phyloP scores from a whole-genome alignment of 2,329 filamentous ascomycete genomes.

The Trichoderma oligosporum region DNA sequence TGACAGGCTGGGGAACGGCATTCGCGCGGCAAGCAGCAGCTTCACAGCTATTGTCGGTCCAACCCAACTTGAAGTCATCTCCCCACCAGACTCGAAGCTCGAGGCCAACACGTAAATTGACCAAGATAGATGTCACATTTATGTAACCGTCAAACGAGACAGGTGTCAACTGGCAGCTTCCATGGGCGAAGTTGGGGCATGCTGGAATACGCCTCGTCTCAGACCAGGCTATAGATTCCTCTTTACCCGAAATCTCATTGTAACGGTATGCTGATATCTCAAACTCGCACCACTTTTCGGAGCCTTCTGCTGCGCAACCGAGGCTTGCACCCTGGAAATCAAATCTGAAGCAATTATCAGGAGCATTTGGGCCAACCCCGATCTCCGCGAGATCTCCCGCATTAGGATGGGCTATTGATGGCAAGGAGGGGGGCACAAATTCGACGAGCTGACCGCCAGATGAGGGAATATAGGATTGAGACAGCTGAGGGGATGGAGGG shows the following conservation, averaged over 20 bases:
- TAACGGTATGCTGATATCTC: conserved; percentile 41
- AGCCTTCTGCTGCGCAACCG: conserved; percentile 36
- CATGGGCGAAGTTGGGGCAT: conserved; percentile 34
- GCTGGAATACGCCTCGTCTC: conserved; percentile 39
- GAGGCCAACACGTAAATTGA: conserved; percentile 37
- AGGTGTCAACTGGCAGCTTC: conserved; percentile 34
- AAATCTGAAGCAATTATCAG: conserved; percentile 39
- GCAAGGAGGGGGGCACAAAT: conserved; percentile 38
- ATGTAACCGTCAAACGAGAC: conserved; percentile 38
- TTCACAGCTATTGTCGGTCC: conserved; percentile 41
- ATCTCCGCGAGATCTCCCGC: conserved; percentile 39
- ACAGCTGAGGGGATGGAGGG: conserved; percentile 33
- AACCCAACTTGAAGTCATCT: conserved; percentile 40
- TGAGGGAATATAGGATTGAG: conserved; percentile 36
- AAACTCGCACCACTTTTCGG: conserved; percentile 40
- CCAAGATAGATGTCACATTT: conserved; percentile 39
- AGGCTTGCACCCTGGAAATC: conserved; percentile 39
- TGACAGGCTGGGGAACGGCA: conserved; percentile 27
- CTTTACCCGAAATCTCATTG: conserved; percentile 31
- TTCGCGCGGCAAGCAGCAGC: conserved; percentile 36
- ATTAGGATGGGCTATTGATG: conserved; percentile 23
- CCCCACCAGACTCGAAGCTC: conserved; percentile 41
- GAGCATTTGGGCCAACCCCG: conserved; percentile 37
- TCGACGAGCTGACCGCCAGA: conserved; percentile 40
- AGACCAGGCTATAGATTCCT: conserved; percentile 40